Evolutionary conservation across 208 protist genomes (phyloP), one percentile per base, ranked within the genome.

Genomic region (Leishmania mexicana): DNA sequence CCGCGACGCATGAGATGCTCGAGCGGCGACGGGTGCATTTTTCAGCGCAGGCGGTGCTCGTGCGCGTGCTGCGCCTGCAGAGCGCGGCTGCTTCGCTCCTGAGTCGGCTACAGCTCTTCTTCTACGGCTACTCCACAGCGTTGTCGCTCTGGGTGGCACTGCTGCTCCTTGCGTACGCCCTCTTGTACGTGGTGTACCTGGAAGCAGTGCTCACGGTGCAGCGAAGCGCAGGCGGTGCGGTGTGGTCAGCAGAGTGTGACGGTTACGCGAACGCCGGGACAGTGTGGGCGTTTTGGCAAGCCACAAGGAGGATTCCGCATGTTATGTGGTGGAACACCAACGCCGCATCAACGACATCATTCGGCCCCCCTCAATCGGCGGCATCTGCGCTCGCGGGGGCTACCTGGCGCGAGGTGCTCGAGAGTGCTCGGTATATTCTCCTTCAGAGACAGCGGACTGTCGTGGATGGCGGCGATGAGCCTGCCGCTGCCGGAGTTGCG

Each of bases 21-120:
- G 91, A 95, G 76, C 80, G 77, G 0, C 88, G 81, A 53, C 85
- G 85, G n/a, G 79, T 7, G 4, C 75, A 88, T 58, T 89, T 90
- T 75, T 83, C 70, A 5, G 51, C 79, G 42, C 88, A 95, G 60
- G 81, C 81, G n/a, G 76, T 92, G 49, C 71, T 88, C 45, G 90
- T 86, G 38, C 85, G 84, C 24, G 79, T 92, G 67, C 81, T 95
- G 64, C 86, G 89, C 65, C 71, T 83, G 11, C 92, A 95, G 64
- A 82, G 83, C 58, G 78, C 74, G 62, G 62, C 83, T 11, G 85
- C 83, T 3, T 85, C 89, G 49, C 0, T 95, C 35, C 72, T 83
- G 60, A 91, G 89, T 75, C 89, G 89, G 10, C 24, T 86, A 6
- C 72, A 75, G 42, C 86, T 95, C 68, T 78, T 91, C 65, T 49